Base-by-base conservation (phyloP, 2,329 filamentous ascomycete genomes). In the Didymella lethalis region DNA sequence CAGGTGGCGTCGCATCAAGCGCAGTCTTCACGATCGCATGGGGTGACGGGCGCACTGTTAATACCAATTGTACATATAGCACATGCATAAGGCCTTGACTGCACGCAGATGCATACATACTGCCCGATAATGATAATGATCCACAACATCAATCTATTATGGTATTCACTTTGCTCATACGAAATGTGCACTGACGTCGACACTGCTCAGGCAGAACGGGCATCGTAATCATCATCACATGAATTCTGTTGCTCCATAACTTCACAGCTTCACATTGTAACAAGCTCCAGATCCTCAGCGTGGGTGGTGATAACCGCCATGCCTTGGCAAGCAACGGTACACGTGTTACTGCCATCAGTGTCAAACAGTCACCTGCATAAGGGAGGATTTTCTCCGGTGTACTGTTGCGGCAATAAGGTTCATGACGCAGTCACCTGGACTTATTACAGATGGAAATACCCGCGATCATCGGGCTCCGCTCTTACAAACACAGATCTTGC, bases 11-110 rank as follows among this genome's bases (percentile, higher is more conserved):
- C 51, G 60, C 26, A 51, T 63, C 36, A 64, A 60, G 29, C 61
- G 53, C 32, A 48, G 55, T 31, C 32, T 69, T 11, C 32, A 66
- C 34, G 47, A 57, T 38, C 51, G 44, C 36, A 44, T 70, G 48
- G 65, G 59, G 16, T 66, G 28, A 63, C 48, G 6, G 5, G n/a
- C 7, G 3, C 7, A 8, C 4, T 36, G 32, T 18, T 36, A 16
- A 36, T 8, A 36, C 32, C 14, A 26, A 10, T 43, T 45, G 36
- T 45, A 26, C 12, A 41, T 12, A 38, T 34, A 47, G 46, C 46
- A 59, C 38, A 3, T 14, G 16, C 49, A 40, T 23, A 32, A 11
- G 38, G 40, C 28, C 34, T 36, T 31, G 46, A 32, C 40, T 12
- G 14, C 16, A 46, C n/a, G 18, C 14, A 26, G 47, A 45, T 49